A percentile compares a stretch with the other conserved stretches of the same genome.
These are phyloP conservation scores for Lepiota brunneoincarnata DNA, from an alignment of 768 basidiomycete genomes.

Conservation along the genomic window DNA sequence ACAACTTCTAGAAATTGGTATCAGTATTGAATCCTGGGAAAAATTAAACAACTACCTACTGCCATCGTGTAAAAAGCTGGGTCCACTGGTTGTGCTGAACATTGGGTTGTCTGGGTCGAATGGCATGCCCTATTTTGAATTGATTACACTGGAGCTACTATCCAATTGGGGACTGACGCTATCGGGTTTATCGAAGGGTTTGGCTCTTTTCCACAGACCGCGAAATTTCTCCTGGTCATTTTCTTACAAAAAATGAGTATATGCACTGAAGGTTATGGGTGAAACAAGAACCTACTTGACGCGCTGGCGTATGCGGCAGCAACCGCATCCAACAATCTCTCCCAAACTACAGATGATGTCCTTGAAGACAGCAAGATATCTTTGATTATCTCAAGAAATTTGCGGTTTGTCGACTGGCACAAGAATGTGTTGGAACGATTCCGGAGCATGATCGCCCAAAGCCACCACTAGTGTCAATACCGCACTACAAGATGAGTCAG, in stretches of 20 bases:
- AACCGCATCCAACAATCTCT: slow-evolving; percentile 77
- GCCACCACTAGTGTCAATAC: slow-evolving; percentile 32
- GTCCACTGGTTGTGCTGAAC: too few relatives aligned
- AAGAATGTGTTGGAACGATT: slow-evolving; percentile 77
- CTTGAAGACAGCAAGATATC: slow-evolving; percentile 60
- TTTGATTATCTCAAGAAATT: slow-evolving; percentile 81
- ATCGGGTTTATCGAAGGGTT: slow-evolving; percentile 78
- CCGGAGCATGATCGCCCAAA: slow-evolving; percentile 90
- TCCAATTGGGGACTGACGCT: slow-evolving; percentile 41
- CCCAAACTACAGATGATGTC: slow-evolving; percentile 77
- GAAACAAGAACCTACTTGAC: slow-evolving; percentile 23
- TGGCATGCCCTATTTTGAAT: slow-evolving; percentile 57
- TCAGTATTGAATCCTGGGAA: too few relatives aligned
- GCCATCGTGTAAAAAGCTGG: too few relatives aligned
- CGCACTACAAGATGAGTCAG: neutral
- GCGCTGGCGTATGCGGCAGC: slow-evolving; percentile 74
- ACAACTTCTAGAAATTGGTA: too few relatives aligned
- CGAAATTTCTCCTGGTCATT: slow-evolving; percentile 52
- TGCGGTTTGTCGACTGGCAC: slow-evolving; percentile 64
- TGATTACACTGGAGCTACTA: neutral
- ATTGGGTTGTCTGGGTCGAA: slow-evolving; percentile 78
- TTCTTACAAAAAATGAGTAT: slow-evolving; percentile 9
- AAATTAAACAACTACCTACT: too few relatives aligned
- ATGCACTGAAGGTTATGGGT: neutral
- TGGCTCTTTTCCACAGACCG: slow-evolving; percentile 77